Percentiles rank a stretch among this genome's conserved stretches.
Conservation (phyloP, 1,284 basidiomycete species). For the Leccinum pseudoinsigne region DNA sequence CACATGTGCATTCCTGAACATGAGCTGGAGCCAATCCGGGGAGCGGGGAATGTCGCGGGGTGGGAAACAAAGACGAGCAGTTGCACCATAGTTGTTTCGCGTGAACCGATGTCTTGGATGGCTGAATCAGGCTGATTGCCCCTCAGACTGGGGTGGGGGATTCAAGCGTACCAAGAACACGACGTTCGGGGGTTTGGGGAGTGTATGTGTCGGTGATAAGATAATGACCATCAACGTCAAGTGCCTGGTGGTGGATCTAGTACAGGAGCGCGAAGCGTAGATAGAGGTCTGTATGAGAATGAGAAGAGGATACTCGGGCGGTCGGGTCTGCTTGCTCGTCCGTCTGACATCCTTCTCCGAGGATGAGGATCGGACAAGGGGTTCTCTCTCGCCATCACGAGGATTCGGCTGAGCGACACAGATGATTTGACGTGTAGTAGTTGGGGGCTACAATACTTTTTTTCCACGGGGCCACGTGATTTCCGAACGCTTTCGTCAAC, state of each 20-base stretch:
- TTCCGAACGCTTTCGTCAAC: too few relatives aligned
- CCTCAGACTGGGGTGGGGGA: background rate
- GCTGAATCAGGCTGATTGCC: constrained; percentile 1
- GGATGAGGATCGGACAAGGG: too few relatives aligned
- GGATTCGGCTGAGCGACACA: too few relatives aligned
- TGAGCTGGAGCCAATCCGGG: background rate
- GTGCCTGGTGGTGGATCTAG: too few relatives aligned
- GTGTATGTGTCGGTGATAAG: background rate
- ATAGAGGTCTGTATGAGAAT: too few relatives aligned
- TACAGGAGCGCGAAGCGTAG: too few relatives aligned
- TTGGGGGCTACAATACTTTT: background rate
- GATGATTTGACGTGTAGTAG: constrained; percentile 1
- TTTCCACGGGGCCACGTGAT: constrained; percentile 17
- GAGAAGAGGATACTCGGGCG: too few relatives aligned
- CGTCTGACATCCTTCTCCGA: too few relatives aligned
- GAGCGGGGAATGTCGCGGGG: too few relatives aligned
- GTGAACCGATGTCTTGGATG: background rate
- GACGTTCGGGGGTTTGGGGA: background rate
- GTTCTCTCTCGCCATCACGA: too few relatives aligned
- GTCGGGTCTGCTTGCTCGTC: too few relatives aligned
- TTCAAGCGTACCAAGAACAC: background rate
- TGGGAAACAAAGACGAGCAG: too few relatives aligned
- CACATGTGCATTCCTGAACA: background rate
- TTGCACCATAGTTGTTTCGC: background rate
- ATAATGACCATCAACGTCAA: background rate